phyloP scores from a whole-genome alignment of 1,284 basidiomycete genomes.

The Naganishia cerealis region DNA sequence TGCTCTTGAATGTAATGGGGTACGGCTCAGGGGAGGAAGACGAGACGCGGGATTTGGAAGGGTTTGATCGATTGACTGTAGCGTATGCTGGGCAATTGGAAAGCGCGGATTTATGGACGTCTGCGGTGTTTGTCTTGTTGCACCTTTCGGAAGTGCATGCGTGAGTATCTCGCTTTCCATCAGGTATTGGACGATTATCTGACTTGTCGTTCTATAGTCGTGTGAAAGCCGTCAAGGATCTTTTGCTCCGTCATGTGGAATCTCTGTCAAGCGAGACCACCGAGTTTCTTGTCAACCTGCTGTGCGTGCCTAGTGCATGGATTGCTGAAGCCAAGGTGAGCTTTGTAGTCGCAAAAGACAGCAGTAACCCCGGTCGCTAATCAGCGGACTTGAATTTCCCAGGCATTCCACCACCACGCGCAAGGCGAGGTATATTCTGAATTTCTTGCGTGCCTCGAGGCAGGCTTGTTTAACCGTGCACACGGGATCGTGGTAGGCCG shows the following conservation, averaged over 20 bases:
- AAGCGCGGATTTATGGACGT: slow-evolving; percentile 73
- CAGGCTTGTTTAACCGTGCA: slow-evolving; percentile 69
- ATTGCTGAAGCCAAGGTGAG: slow-evolving; percentile 77
- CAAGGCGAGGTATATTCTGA: slow-evolving; percentile 69
- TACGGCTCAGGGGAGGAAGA: slow-evolving; percentile 65
- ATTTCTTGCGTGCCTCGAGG: slow-evolving; percentile 73
- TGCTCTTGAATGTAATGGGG: slow-evolving; percentile 78
- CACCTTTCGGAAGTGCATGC: slow-evolving; percentile 77
- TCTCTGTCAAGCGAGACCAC: slow-evolving; percentile 66
- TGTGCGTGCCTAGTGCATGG: slow-evolving; percentile 82
- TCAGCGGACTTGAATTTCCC: background rate
- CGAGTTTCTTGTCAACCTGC: slow-evolving; percentile 66
- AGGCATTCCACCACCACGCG: slow-evolving; percentile 70
- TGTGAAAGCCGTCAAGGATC: slow-evolving; percentile 73
- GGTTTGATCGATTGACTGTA: slow-evolving; percentile 77
- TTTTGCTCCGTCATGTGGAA: slow-evolving; percentile 72
- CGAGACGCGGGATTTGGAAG: slow-evolving; percentile 68
- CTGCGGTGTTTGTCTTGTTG: slow-evolving; percentile 83
- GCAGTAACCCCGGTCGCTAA: slow-evolving; percentile 5
- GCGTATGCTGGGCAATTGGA: slow-evolving; percentile 88
- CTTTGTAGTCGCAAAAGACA: background rate
- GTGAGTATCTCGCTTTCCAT: slow-evolving; percentile 57
- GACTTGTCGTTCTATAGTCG: slow-evolving; percentile 58
- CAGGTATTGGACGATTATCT: slow-evolving; percentile 18
- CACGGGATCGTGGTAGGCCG: slow-evolving; percentile 77